Evolutionary conservation across 208 protist genomes (phyloP).

Genomic region (Leishmania amazonensis): DNA sequence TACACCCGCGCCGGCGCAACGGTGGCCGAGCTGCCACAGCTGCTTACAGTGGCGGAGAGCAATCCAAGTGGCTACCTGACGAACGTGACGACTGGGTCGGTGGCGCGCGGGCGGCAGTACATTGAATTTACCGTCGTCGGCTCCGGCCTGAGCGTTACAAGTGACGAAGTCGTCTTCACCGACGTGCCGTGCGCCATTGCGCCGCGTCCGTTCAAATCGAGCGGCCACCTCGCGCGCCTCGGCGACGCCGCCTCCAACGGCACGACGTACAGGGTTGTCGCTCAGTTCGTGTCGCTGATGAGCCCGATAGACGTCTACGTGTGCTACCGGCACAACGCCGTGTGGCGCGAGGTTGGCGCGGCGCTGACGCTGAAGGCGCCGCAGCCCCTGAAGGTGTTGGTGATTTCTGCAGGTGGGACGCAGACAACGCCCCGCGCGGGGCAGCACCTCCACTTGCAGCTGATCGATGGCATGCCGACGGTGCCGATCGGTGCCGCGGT

Average conservation of each 20-base stretch:
- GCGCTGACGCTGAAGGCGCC: constrained; percentile 32
- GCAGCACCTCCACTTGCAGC: constrained; percentile 68
- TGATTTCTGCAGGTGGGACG: constrained; percentile 33
- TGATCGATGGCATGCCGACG: constrained; percentile 24
- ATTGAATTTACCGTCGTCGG: constrained; percentile 68
- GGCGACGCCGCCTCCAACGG: constrained; percentile 36
- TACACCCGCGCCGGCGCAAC: constrained; percentile 68
- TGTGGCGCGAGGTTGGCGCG: constrained; percentile 73
- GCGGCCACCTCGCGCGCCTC: constrained; percentile 41
- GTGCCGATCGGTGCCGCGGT: constrained; percentile 30
- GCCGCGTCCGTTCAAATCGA: constrained; percentile 36
- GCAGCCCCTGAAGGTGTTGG: constrained; percentile 41
- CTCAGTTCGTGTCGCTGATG: constrained; percentile 54
- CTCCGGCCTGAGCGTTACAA: constrained; percentile 35
- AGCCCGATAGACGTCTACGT: constrained; percentile 47
- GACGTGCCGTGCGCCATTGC: constrained; percentile 51
- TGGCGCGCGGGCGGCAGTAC: constrained; percentile 71
- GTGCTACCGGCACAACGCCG: constrained; percentile 51
- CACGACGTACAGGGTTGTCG: constrained; percentile 52
- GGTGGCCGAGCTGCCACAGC: constrained; percentile 86
- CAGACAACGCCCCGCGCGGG: constrained; percentile 59
- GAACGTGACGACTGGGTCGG: constrained; percentile 29
- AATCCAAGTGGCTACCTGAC: constrained; percentile 78
- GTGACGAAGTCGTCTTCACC: constrained; percentile 73
- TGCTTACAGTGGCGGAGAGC: constrained; percentile 46